Evolutionary conservation across 129 eudicot genomes (phyloP).

Genomic region (Smallanthus sonchifolius): DNA sequence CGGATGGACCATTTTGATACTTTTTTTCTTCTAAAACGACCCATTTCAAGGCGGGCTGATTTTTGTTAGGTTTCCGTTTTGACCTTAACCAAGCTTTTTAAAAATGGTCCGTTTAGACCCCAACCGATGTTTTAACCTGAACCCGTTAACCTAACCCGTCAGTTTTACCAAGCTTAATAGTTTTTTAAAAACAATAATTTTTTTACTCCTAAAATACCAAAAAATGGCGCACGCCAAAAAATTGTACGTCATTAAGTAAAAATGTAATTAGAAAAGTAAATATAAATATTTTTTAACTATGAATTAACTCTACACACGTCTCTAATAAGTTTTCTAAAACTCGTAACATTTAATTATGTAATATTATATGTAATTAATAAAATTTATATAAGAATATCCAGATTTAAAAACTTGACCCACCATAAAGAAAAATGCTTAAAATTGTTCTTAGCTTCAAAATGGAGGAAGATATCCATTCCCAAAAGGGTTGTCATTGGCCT

Average conservation of each 20-base stretch:
- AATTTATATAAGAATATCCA: neutral
- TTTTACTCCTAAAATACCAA: neutral
- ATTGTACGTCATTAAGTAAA: neutral
- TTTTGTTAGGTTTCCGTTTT: too few species aligned
- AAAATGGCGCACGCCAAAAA: neutral
- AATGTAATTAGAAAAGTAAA: neutral
- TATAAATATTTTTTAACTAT: neutral
- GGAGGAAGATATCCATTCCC: constrained; percentile 6
- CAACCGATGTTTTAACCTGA: too few species aligned
- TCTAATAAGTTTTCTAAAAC: neutral
- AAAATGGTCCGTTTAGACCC: too few species aligned
- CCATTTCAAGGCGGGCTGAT: too few species aligned
- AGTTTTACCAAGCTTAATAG: too few species aligned
- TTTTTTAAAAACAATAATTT: too few species aligned
- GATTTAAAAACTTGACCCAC: neutral
- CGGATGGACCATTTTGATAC: too few species aligned
- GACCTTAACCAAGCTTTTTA: too few species aligned
- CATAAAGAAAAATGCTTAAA: neutral
- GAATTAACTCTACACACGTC: neutral
- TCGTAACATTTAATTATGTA: neutral
- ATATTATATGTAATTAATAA: neutral
- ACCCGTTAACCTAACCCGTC: too few species aligned
- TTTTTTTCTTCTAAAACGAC: too few species aligned
- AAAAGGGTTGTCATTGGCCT: neutral
- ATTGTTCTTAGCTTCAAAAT: constrained; percentile 16